Evolutionary conservation across 2,329 filamentous ascomycete species (phyloP).

Genomic region (Eutypa lata): DNA sequence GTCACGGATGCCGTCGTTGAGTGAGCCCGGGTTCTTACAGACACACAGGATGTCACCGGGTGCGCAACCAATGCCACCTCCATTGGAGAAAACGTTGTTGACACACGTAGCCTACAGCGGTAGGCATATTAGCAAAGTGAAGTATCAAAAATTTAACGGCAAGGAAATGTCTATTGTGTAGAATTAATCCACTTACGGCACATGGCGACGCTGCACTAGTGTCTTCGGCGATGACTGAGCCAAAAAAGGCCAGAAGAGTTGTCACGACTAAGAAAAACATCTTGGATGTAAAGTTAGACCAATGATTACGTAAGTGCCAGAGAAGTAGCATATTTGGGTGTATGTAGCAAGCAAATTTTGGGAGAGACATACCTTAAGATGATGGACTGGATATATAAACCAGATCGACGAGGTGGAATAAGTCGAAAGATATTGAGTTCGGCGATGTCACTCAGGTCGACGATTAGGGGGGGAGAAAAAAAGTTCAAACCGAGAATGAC

Average conservation of each 20-base stretch:
- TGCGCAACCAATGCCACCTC: constrained; percentile 20
- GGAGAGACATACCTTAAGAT: no score
- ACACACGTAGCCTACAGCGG: constrained; percentile 22
- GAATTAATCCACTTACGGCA: neutral
- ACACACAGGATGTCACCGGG: constrained; percentile 34
- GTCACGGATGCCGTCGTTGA: constrained; percentile 34
- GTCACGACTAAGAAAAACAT: neutral
- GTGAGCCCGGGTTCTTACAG: constrained; percentile 32
- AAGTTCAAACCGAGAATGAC: no score
- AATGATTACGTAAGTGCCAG: neutral
- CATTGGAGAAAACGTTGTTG: constrained; percentile 20
- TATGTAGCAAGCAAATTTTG: no score
- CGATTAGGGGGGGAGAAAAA: no score
- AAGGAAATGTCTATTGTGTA: no score
- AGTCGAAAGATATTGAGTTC: no score
- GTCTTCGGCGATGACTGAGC: neutral
- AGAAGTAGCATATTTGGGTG: no score
- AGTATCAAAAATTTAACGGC: neutral
- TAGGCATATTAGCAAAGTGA: constrained; percentile 9
- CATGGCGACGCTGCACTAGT: neutral
- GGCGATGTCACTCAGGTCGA: no score
- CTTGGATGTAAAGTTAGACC: neutral
- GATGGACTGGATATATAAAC: no score
- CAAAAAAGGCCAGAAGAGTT: neutral
- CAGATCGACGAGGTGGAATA: no score